A percentile compares a stretch with the other conserved stretches of the same genome.
Conservation (phyloP, 441 rosid genomes). For the Iberis amara region DNA sequence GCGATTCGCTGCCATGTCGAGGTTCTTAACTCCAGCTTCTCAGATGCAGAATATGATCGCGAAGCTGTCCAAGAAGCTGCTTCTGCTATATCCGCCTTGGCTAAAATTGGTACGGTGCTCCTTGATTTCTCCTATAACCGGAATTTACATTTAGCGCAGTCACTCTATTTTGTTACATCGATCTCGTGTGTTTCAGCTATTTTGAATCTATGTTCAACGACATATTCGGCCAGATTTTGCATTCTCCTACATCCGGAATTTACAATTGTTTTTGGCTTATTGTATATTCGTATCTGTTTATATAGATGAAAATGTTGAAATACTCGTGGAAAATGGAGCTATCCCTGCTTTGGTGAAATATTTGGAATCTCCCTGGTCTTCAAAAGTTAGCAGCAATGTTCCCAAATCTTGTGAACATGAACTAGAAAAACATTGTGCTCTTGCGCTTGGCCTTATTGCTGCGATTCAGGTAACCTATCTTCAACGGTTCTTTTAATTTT, state of each 20-base stretch:
- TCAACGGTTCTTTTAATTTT: not conserved
- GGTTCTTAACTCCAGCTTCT: slow-evolving; percentile 35
- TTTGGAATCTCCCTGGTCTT: slow-evolving; percentile 37
- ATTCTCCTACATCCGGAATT: not conserved
- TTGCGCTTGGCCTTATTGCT: slow-evolving; percentile 52
- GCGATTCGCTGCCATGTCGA: slow-evolving; percentile 38
- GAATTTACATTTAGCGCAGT: not conserved
- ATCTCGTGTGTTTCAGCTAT: no score
- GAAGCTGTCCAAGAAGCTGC: slow-evolving; percentile 41
- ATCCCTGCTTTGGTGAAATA: slow-evolving; percentile 49
- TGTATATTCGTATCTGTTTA: not conserved
- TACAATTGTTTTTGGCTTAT: slow-evolving; percentile 3
- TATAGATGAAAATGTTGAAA: slow-evolving; percentile 44
- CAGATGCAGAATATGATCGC: slow-evolving; percentile 37
- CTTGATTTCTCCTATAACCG: not conserved
- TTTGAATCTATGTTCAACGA: no score
- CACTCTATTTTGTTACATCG: not conserved
- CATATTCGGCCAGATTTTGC: not conserved
- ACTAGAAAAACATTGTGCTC: slow-evolving; percentile 53
- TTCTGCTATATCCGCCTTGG: slow-evolving; percentile 38
- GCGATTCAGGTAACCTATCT: slow-evolving; percentile 40
- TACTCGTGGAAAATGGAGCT: slow-evolving; percentile 51
- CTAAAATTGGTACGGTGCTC: slow-evolving; percentile 41
- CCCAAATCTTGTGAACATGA: slow-evolving; percentile 38
- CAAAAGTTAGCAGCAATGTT: slow-evolving; percentile 16